Percentiles rank a stretch among this genome's conserved stretches.
These are phyloP conservation scores for Aegilops bicornis DNA, from an alignment of 176 grass and related monocot species.

Conservation along the genomic window DNA sequence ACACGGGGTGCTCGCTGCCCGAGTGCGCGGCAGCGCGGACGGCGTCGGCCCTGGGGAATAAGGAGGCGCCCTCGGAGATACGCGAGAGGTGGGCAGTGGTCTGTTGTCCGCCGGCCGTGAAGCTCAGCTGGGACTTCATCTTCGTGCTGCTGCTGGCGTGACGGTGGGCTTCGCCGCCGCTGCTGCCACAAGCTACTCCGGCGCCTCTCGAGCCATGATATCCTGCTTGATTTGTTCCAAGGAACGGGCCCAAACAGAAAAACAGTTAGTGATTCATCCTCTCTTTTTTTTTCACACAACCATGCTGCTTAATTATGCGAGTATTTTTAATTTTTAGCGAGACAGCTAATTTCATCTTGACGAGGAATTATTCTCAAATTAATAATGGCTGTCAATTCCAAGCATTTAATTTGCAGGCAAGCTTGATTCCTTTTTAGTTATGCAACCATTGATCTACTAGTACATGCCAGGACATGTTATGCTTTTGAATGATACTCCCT, in stretches of 20 bases:
- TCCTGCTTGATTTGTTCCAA: conserved; percentile 40
- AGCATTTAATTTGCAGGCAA: background rate
- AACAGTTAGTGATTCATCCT: background rate
- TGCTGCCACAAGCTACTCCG: conserved; percentile 25
- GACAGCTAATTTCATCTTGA: background rate
- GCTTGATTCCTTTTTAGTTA: background rate
- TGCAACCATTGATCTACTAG: background rate
- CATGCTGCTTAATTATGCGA: background rate
- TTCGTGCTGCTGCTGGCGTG: conserved; percentile 22
- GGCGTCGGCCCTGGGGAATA: conserved; percentile 44
- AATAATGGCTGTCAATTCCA: background rate
- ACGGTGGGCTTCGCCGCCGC: conserved; percentile 32
- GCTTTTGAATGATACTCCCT: background rate
- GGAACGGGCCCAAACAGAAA: background rate
- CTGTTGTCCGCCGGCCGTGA: conserved; percentile 37
- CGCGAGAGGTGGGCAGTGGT: conserved; percentile 41
- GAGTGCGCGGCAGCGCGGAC: conserved; percentile 39
- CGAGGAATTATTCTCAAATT: background rate
- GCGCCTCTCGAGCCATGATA: conserved; percentile 28
- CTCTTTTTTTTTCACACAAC: background rate
- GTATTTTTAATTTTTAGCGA: background rate
- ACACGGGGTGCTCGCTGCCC: conserved; percentile 26
- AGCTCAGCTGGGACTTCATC: conserved; percentile 69
- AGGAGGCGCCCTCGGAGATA: conserved; percentile 56
- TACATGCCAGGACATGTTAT: background rate